These are phyloP conservation scores for Clonostachys solani DNA, from an alignment of 2,329 filamentous ascomycete species.

Conservation along the genomic window DNA sequence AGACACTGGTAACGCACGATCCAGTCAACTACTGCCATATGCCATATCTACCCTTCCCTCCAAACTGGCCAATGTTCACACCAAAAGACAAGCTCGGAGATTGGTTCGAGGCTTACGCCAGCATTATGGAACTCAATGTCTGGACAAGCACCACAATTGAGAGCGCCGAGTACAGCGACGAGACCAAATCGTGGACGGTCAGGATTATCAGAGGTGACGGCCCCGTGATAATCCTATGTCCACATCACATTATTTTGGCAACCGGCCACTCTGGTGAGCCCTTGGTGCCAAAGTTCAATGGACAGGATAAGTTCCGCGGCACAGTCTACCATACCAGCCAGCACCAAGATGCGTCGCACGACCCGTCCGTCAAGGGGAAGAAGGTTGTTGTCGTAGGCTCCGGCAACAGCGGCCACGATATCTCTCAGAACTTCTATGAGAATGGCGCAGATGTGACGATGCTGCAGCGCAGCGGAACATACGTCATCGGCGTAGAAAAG, in stretches of 20 bases:
- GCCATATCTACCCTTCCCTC: conserved; percentile 13
- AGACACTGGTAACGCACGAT: conserved; percentile 14
- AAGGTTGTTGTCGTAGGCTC: conserved; percentile 42
- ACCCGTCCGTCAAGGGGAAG: conserved; percentile 20
- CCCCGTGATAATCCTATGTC: conserved; percentile 15
- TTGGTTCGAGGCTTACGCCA: conserved; percentile 42
- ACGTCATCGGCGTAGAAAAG: conserved; percentile 37
- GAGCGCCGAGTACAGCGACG: conserved; percentile 30
- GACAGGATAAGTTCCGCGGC: conserved; percentile 33
- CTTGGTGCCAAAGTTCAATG: conserved; percentile 30
- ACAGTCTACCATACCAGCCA: conserved; percentile 34
- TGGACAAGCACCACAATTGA: conserved; percentile 32
- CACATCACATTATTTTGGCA: conserved; percentile 41
- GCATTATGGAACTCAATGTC: conserved; percentile 42
- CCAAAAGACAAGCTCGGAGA: conserved; percentile 40
- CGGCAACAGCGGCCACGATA: conserved; percentile 44
- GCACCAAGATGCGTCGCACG: conserved; percentile 29
- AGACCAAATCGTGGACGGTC: conserved; percentile 29
- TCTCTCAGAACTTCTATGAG: conserved; percentile 43
- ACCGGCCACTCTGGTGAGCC: conserved; percentile 37
- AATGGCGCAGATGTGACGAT: conserved; percentile 46
- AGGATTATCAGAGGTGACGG: conserved; percentile 12
- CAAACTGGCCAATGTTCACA: conserved; percentile 22
- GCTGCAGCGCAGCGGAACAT: conserved; percentile 46
- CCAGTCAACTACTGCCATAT: conserved; percentile 11